Evolutionary conservation across 805 yeast species (phyloP).

Genomic region (Suhomyces sp.): DNA sequence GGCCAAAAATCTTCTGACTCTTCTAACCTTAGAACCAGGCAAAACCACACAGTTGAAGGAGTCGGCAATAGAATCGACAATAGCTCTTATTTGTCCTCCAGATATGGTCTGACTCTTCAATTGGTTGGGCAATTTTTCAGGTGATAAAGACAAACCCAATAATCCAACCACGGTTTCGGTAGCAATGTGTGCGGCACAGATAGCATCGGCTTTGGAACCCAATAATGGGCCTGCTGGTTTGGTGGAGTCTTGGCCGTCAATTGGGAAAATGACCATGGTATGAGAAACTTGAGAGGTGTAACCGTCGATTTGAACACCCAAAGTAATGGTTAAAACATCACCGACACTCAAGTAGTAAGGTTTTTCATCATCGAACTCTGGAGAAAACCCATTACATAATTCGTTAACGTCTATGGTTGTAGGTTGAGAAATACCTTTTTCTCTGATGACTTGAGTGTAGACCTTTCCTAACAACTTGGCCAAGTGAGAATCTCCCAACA

Average conservation of each 20-base stretch:
- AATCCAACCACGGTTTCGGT: conserved; percentile 79
- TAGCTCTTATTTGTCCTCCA: conserved; percentile 65
- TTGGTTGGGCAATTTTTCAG: conserved; percentile 67
- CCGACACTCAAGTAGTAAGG: conserved; percentile 60
- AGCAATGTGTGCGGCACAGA: conserved; percentile 86
- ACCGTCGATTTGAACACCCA: conserved; percentile 95
- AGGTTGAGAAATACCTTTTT: conserved; percentile 93
- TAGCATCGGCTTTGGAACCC: conserved; percentile 85
- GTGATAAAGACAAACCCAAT: conserved; percentile 68
- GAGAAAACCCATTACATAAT: conserved; percentile 74
- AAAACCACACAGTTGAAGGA: conserved; percentile 80
- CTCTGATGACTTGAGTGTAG: conserved; percentile 63
- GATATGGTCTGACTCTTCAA: conserved; percentile 51
- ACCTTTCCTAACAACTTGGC: conserved; percentile 54
- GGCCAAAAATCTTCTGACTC: conserved; percentile 88
- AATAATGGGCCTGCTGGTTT: conserved; percentile 74
- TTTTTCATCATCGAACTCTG: conserved; percentile 67
- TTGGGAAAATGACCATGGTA: conserved; percentile 80
- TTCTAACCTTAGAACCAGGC: conserved; percentile 90
- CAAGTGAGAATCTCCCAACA: conserved; percentile 76
- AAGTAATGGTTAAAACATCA: conserved; percentile 77
- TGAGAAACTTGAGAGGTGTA: conserved; percentile 86
- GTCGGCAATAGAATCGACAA: conserved; percentile 86
- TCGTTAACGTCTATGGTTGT: conserved; percentile 83
- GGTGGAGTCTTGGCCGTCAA: conserved; percentile 33